Conservation (phyloP, 345 rosid species). For the Citrus reticulata region DNA sequence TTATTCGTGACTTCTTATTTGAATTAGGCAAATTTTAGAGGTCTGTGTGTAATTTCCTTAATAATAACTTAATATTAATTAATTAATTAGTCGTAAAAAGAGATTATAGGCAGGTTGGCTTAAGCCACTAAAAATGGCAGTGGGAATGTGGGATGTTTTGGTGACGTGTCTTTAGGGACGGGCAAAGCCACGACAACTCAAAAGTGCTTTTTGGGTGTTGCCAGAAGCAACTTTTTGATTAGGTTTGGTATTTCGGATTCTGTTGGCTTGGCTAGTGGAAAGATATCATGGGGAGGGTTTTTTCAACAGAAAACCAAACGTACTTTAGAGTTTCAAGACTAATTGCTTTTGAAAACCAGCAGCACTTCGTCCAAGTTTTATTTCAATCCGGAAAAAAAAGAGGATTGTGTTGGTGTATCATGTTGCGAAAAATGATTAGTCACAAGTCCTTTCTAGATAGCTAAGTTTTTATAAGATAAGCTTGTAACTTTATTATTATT, state of each 20-base stretch:
- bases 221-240: conserved; percentile 3
- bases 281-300: neutral
- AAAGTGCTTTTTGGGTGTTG: conserved; percentile 5
- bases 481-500: too few relatives aligned
- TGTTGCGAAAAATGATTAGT: neutral
- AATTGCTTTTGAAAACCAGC: neutral
- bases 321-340: neutral
- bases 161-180: neutral
- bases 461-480: neutral
- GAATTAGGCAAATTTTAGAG: too few relatives aligned
- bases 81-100: neutral
- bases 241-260: neutral
- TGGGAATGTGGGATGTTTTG: neutral
- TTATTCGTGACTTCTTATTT: too few relatives aligned
- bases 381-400: neutral
- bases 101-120: conserved; percentile 25
- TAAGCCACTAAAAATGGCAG: conserved; percentile 14
- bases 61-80: neutral
- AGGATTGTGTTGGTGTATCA: neutral
- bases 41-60: too few relatives aligned
- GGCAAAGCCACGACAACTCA: neutral
- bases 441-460: neutral
- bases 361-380: neutral
- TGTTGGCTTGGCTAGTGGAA: neutral
- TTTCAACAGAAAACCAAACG: neutral